A percentile compares a stretch with the other conserved stretches of the same genome.
phyloP scores from a whole-genome alignment of 2,329 filamentous ascomycete genomes.

The Sporothrix euskadiensis region DNA sequence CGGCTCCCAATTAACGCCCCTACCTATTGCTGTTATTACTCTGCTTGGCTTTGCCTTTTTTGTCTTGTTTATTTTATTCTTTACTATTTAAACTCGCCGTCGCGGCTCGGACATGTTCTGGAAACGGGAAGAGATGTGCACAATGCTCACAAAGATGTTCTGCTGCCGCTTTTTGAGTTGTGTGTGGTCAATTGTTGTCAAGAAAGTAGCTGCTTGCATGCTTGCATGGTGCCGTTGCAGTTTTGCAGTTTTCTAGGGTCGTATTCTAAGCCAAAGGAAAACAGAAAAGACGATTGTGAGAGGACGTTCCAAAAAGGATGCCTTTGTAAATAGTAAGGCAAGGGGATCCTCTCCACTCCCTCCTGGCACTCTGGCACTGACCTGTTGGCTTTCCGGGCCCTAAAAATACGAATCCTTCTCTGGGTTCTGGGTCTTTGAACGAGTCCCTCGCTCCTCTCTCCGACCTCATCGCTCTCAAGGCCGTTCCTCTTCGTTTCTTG shows the following conservation, averaged over 20 bases:
- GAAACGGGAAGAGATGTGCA: conserved; percentile 14
- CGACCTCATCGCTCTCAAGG: neutral
- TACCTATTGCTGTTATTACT: neutral
- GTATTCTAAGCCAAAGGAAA: neutral
- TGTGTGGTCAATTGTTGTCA: neutral
- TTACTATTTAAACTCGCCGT: neutral
- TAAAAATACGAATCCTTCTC: conserved; percentile 7
- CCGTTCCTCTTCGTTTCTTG: neutral
- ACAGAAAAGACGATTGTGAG: neutral
- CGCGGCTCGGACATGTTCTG: neutral
- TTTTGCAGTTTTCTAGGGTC: neutral
- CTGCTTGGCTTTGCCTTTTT: neutral
- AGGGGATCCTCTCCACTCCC: neutral
- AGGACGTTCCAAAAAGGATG: neutral
- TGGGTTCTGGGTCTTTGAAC: neutral
- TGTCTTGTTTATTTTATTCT: neutral
- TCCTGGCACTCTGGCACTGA: conserved; percentile 5
- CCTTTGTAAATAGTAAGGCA: conserved; percentile 2
- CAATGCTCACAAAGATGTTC: neutral
- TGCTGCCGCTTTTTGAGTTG: neutral
- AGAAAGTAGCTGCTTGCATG: neutral
- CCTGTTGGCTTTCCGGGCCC: neutral
- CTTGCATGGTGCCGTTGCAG: neutral
- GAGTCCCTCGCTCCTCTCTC: neutral
- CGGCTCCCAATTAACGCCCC: neutral